Evolutionary conservation across 2,329 filamentous ascomycete species (phyloP).

Genomic region (Trichoderma sp.): DNA sequence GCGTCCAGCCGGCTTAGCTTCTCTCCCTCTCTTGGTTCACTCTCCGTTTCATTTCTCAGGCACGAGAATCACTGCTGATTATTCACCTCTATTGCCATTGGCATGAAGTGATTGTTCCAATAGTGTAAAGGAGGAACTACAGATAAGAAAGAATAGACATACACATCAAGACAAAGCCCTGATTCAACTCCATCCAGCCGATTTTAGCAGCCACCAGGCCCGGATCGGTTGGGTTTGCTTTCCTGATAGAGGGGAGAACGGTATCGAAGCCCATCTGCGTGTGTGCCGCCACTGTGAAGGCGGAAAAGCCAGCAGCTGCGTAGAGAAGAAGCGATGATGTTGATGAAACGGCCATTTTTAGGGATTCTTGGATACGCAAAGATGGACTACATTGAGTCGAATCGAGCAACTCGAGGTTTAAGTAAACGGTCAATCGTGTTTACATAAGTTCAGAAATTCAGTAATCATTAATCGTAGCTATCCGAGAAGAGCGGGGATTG

Average conservation of each 20-base stretch:
- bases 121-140: not conserved
- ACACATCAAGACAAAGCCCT: not conserved
- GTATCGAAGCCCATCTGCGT: not conserved
- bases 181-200: not conserved
- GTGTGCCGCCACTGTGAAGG: not conserved
- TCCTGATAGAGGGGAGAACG: not conserved
- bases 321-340: not conserved
- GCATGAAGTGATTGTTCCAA: not conserved
- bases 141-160: not conserved
- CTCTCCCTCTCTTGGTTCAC: not conserved
- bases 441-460: not conserved
- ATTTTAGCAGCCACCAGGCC: not conserved
- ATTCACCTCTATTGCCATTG: too few relatives aligned
- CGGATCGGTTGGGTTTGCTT: not conserved
- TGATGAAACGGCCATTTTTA: not conserved
- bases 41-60: not conserved
- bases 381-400: not conserved
- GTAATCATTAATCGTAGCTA: too few relatives aligned
- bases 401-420: not conserved
- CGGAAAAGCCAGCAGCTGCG: not conserved
- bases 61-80: accelerated
- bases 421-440: not conserved
- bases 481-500: not conserved
- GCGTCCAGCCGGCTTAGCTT: not conserved
- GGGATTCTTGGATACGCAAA: not conserved